Evolutionary conservation across 805 yeast species (phyloP).

Genomic region (Ogataea nonfermentans): DNA sequence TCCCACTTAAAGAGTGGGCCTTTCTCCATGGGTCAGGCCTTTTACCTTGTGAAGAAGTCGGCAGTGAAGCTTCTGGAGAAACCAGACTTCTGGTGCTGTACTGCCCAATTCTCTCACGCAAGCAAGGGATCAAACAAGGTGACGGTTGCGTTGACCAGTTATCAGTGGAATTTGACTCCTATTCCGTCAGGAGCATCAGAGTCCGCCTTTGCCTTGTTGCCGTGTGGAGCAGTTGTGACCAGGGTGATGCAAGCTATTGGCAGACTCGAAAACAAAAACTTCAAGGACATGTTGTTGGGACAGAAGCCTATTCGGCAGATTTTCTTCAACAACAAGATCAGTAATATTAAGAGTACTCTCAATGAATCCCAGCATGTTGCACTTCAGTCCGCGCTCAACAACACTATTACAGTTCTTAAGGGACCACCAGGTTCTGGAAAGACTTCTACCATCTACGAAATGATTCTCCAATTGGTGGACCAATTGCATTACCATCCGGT

Average conservation of each 20-base stretch:
- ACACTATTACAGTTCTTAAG: slow-evolving; percentile 54
- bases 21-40: slow-evolving; percentile 55
- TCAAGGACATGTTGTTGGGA: slow-evolving; percentile 37
- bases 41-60: slow-evolving; percentile 46
- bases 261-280: slow-evolving; percentile 50
- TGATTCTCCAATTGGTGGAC: slow-evolving; percentile 69
- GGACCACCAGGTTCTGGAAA: slow-evolving; percentile 86
- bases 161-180: slow-evolving; percentile 51
- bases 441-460: slow-evolving; percentile 80
- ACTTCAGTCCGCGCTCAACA: slow-evolving; percentile 65
- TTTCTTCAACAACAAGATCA: slow-evolving; percentile 51
- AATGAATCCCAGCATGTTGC: slow-evolving; percentile 78
- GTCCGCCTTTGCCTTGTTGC: slow-evolving; percentile 42
- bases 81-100: slow-evolving; percentile 58
- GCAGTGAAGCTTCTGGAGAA: slow-evolving; percentile 37
- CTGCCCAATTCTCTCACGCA: slow-evolving; percentile 38
- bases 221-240: slow-evolving; percentile 61
- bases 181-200: slow-evolving; percentile 29
- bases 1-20: slow-evolving; percentile 56
- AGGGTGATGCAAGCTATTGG: slow-evolving; percentile 68
- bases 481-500: slow-evolving; percentile 60
- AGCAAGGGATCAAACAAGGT: slow-evolving; percentile 13
- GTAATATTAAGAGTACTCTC: slow-evolving; percentile 50
- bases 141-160: slow-evolving; percentile 49
- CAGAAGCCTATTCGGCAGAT: slow-evolving; percentile 35